Evolutionary conservation across 371 early-diverging fungal species (phyloP).

Genomic region (Nematocida displodere): DNA sequence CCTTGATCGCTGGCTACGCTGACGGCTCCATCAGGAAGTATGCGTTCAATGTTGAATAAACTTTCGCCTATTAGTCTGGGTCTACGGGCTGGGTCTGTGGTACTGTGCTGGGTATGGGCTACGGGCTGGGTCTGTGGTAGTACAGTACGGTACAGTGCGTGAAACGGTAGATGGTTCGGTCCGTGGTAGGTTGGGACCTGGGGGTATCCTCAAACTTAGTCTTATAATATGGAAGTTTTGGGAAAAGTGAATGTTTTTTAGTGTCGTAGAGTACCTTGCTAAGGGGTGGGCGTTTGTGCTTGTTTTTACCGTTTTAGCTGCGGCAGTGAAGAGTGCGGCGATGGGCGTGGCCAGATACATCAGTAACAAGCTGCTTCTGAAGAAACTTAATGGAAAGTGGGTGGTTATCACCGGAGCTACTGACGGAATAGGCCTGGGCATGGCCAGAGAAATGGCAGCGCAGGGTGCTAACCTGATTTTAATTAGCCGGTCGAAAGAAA

Average conservation of each 20-base stretch:
- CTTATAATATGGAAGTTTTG: not conserved
- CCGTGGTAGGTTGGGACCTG: not conserved
- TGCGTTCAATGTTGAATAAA: constrained; percentile 51
- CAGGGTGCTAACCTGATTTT: constrained; percentile 77
- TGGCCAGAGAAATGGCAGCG: constrained; percentile 78
- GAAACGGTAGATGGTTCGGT: not conserved
- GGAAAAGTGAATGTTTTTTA: not conserved
- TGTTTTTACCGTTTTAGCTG: too few relatives aligned
- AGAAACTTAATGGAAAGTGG: constrained; percentile 42
- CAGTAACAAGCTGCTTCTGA: constrained; percentile 6
- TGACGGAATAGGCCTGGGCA: constrained; percentile 89
- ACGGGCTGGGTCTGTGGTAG: not conserved
- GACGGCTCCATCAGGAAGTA: constrained; percentile 75
- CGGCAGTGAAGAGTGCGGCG: too few relatives aligned
- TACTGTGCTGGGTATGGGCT: not conserved
- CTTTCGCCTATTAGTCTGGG: not conserved
- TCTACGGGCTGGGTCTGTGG: not conserved
- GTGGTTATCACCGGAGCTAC: constrained; percentile 83
- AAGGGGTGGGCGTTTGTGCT: too few relatives aligned
- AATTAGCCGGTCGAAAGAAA: constrained; percentile 75
- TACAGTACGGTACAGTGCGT: not conserved
- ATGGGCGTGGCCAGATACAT: not conserved
- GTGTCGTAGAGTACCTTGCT: too few relatives aligned
- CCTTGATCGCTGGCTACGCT: constrained; percentile 91
- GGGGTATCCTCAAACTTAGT: not conserved